Evolutionary conservation across 345 rosid genomes (phyloP).

Genomic region (Euphorbia pulcherrima): DNA sequence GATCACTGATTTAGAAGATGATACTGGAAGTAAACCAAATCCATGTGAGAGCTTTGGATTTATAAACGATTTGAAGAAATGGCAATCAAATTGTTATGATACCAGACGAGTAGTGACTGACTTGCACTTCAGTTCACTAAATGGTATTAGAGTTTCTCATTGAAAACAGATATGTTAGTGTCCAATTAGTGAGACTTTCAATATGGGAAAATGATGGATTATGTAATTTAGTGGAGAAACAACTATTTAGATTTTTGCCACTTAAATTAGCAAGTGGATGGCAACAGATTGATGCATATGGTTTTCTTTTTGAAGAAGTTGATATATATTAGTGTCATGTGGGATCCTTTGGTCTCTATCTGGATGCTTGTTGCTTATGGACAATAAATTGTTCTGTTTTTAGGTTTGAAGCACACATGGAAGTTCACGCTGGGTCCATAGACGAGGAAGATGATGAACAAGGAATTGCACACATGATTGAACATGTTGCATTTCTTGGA

Average conservation of each 20-base stretch:
- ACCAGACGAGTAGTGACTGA: neutral
- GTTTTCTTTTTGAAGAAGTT: neutral
- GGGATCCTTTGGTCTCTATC: neutral
- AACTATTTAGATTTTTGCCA: neutral
- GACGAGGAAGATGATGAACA: conserved; percentile 99
- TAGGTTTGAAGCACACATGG: conserved; percentile 99
- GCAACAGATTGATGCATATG: neutral
- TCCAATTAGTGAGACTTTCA: neutral
- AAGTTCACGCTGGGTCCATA: conserved; percentile 95
- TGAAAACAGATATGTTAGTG: neutral
- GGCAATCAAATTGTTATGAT: neutral
- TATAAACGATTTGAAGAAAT: neutral
- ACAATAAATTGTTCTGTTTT: conserved; percentile 20
- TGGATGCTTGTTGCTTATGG: conserved; percentile 14
- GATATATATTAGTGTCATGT: neutral
- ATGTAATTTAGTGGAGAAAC: neutral
- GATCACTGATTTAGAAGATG: neutral
- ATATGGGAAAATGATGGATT: neutral
- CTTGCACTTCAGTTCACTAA: neutral
- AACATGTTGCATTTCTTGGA: conserved; percentile 97
- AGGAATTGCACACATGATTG: conserved; percentile 99
- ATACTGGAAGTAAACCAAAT: neutral
- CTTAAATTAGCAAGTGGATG: neutral
- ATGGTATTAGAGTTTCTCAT: neutral
- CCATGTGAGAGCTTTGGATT: neutral